phyloP scores from a whole-genome alignment of 345 rosid genomes.

The Noccaea caerulescens region DNA sequence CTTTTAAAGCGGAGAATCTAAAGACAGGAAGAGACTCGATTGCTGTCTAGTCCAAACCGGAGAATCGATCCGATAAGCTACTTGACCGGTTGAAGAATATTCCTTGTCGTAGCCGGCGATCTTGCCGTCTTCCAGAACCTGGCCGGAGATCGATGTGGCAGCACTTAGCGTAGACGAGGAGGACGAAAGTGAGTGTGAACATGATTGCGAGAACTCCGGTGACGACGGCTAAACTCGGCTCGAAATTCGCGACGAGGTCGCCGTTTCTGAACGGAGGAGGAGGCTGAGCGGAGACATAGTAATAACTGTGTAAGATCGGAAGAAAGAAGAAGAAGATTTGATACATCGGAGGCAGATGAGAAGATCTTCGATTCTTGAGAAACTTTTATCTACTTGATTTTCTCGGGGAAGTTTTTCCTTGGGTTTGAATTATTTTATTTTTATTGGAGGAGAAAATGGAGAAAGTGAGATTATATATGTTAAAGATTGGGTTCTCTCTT shows the following conservation, averaged over 20 bases:
- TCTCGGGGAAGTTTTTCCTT: constrained; percentile 9
- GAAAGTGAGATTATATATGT: constrained; percentile 12
- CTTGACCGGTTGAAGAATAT: constrained; percentile 42
- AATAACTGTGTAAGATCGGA: constrained; percentile 8
- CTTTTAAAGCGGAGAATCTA: constrained; percentile 73
- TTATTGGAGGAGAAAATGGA: constrained; percentile 13
- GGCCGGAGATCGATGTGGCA: constrained; percentile 54
- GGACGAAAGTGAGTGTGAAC: constrained; percentile 67
- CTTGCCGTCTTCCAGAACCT: constrained; percentile 32
- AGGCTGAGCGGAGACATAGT: constrained; percentile 46
- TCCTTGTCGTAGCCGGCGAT: constrained; percentile 29
- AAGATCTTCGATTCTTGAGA: constrained; percentile 1
- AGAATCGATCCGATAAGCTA: constrained; percentile 53
- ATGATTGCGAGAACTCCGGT: constrained; percentile 70
- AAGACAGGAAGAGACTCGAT: constrained; percentile 90
- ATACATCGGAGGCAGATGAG: constrained; percentile 31
- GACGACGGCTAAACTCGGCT: constrained; percentile 86
- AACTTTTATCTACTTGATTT: constrained; percentile 14
- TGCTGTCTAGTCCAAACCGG: constrained; percentile 78
- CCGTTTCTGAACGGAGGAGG: constrained; percentile 41
- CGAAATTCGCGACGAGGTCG: constrained; percentile 52
- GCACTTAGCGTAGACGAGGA: constrained; percentile 69
- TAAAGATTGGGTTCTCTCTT: neutral
- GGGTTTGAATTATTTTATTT: neutral
- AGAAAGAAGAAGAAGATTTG: constrained; percentile 33